Conservation (phyloP, 2,329 filamentous ascomycete species). For the Diaporthe vaccinii region DNA sequence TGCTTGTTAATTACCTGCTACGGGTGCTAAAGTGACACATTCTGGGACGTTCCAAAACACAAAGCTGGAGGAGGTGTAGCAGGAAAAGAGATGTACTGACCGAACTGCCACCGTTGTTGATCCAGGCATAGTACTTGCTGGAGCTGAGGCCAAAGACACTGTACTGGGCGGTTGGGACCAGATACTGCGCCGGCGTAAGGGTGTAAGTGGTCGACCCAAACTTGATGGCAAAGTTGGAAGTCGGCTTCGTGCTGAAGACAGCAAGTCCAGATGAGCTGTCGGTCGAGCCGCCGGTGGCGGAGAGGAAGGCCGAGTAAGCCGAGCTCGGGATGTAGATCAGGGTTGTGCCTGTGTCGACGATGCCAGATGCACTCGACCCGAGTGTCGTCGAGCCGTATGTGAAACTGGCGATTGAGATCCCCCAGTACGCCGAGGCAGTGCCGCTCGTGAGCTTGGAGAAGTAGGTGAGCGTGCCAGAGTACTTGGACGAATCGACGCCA, state of each 20-base stretch:
- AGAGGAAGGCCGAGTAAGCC: slow-evolving; percentile 48
- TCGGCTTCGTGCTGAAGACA: slow-evolving; percentile 46
- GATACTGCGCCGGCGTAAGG: slow-evolving; percentile 47
- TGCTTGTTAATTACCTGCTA: too few relatives aligned
- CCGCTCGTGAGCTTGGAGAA: slow-evolving; percentile 42
- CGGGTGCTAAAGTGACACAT: too few relatives aligned
- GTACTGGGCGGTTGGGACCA: slow-evolving; percentile 47
- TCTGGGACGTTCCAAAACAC: too few relatives aligned
- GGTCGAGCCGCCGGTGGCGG: slow-evolving; percentile 46
- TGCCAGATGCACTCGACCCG: slow-evolving; percentile 42
- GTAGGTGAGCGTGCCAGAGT: slow-evolving; percentile 43
- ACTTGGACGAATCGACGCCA: slow-evolving; percentile 44
- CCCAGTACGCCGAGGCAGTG: slow-evolving; percentile 43
- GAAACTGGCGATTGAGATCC: slow-evolving; percentile 45
- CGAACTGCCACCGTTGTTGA: slow-evolving; percentile 46
- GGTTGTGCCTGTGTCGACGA: slow-evolving; percentile 48
- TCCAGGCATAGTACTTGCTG: slow-evolving; percentile 49
- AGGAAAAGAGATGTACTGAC: too few relatives aligned
- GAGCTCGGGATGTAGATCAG: slow-evolving; percentile 47
- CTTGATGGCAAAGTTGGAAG: slow-evolving; percentile 48
- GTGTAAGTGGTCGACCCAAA: slow-evolving; percentile 47
- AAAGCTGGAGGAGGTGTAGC: too few relatives aligned
- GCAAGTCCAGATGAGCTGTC: slow-evolving; percentile 46
- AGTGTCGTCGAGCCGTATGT: slow-evolving; percentile 44
- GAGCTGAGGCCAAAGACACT: slow-evolving; percentile 43